A percentile compares a stretch with the other conserved stretches of the same genome.
Conservation (phyloP, 1,284 basidiomycete species). For the Cronartium quercuum region DNA sequence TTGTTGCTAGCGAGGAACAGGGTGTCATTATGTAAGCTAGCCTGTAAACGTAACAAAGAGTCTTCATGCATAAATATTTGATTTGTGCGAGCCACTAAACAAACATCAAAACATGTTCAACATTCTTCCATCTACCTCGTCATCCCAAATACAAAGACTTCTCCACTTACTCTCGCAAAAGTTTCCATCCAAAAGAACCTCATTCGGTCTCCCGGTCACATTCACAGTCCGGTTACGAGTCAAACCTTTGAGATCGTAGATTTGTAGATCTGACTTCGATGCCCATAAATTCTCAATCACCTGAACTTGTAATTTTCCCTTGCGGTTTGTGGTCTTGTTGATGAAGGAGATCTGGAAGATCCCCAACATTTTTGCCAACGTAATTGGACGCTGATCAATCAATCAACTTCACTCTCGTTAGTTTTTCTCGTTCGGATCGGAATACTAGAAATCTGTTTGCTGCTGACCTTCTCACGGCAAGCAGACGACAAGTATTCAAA, state of each 20-base stretch:
- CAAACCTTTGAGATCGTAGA: conserved; percentile 86
- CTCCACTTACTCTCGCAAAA: conserved; percentile 58
- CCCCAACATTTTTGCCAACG: conserved; percentile 94
- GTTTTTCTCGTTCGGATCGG: background rate
- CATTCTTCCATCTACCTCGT: background rate
- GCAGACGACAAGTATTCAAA: conserved; percentile 82
- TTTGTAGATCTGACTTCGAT: conserved; percentile 28
- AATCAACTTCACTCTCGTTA: background rate
- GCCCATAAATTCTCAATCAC: conserved; percentile 82
- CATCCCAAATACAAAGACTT: background rate
- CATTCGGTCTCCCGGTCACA: conserved; percentile 81
- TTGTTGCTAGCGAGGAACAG: conserved; percentile 86
- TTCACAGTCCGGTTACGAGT: conserved; percentile 85
- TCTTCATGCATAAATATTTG: conserved; percentile 95
- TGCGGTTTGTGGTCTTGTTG: conserved; percentile 69
- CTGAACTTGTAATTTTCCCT: conserved; percentile 85
- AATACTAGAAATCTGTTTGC: background rate
- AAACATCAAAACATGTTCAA: background rate
- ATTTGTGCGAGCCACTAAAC: conserved; percentile 49
- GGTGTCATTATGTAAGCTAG: conserved; percentile 80
- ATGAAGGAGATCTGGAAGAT: conserved; percentile 92
- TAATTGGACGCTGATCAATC: conserved; percentile 67
- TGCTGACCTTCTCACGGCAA: conserved; percentile 28
- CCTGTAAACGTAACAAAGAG: conserved; percentile 82
- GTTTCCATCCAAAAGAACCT: conserved; percentile 89